Evolutionary conservation across 768 basidiomycete genomes (phyloP).

Genomic region (Mycena vitilis): DNA sequence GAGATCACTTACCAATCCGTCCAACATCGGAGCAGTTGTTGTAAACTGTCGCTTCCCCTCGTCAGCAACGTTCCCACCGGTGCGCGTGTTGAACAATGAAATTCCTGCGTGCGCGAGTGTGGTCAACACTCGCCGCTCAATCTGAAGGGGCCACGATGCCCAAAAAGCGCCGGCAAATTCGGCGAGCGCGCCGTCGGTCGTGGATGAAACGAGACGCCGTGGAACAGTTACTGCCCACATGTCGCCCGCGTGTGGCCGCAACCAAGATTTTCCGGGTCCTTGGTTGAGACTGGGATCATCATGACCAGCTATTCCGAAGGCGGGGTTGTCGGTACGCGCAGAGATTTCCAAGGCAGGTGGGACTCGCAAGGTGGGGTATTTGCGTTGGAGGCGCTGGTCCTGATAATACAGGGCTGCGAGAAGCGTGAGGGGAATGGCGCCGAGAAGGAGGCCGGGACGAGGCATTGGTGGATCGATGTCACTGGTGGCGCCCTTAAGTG

Average conservation of each 20-base stretch:
- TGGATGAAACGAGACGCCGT: not conserved
- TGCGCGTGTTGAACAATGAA: slow-evolving; percentile 1
- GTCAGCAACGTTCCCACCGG: not conserved
- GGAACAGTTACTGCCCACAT: slow-evolving; percentile 23
- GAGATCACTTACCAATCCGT: not conserved
- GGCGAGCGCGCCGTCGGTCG: not conserved
- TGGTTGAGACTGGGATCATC: not conserved
- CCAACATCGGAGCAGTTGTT: not conserved
- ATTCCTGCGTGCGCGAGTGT: not conserved
- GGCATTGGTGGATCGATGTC: too few relatives aligned
- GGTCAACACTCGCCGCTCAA: slow-evolving; percentile 13
- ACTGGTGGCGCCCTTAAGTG: too few relatives aligned
- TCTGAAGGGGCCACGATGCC: slow-evolving; percentile 10
- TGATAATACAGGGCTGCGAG: slow-evolving; percentile 15
- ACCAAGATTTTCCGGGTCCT: not conserved
- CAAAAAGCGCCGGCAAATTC: slow-evolving; percentile 26
- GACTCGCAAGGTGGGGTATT: slow-evolving; percentile 20
- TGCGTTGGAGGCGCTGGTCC: slow-evolving; percentile 1
- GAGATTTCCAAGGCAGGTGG: slow-evolving; percentile 13
- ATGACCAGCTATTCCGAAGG: slow-evolving; percentile 8
- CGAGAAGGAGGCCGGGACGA: too few relatives aligned
- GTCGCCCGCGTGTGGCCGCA: slow-evolving; percentile 18
- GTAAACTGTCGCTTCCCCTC: not conserved
- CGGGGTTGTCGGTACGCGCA: slow-evolving; percentile 17
- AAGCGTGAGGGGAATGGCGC: slow-evolving; percentile 5